Base-by-base conservation (phyloP, 2,329 filamentous ascomycete genomes). In the Aspergillus spinulosporus region DNA sequence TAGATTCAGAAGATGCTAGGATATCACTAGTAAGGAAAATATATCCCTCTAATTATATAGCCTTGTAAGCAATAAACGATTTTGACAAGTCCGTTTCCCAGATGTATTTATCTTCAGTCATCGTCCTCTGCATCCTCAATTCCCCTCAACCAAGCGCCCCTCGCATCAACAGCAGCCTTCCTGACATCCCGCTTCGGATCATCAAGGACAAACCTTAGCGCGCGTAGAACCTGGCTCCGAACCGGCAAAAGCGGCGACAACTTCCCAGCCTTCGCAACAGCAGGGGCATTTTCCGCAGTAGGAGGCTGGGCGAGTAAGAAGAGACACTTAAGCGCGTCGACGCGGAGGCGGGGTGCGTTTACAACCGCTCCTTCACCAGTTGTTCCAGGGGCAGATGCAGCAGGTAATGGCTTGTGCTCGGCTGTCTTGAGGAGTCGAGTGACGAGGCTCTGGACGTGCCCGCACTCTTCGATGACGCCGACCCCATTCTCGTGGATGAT, bases 181-280 rank as follows among this genome's bases (percentile, higher is more conserved):
- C 86, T 77, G 6, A 88, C 86, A 66, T 80, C 78, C 59, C 86
- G 75, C 73, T 84, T 87, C 32, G 75, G 75, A 70, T 88, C 86
- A 73, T 88, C 86, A 60, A 88, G 66, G 28, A 82, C 80, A 12
- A 65, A 69, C 45, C 78, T 74, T 63, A 88, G 69, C 21, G 78
- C 76, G 65, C 81, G 81, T 46, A 86, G 74, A 6, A 88, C 84
- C 48, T 81, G 76, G 48, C 74, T 75, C 62, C 84, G 80, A 56
- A 83, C 82, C 7, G 82, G 80, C 14, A 88, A 66, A 5, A 88
- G 74, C 1, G 79, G 76, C 51, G 74, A 76, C 2, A 74, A 62
- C 26, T 66, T 66, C n/a, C 65, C 64, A 0, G 64, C 61, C 6
- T 61, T 66, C 5, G 66, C 66, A 26, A 66, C 46, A 29, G 64